Evolutionary conservation across 495 filamentous ascomycete species (phyloP).

Genomic region (Apiosordaria backusii): DNA sequence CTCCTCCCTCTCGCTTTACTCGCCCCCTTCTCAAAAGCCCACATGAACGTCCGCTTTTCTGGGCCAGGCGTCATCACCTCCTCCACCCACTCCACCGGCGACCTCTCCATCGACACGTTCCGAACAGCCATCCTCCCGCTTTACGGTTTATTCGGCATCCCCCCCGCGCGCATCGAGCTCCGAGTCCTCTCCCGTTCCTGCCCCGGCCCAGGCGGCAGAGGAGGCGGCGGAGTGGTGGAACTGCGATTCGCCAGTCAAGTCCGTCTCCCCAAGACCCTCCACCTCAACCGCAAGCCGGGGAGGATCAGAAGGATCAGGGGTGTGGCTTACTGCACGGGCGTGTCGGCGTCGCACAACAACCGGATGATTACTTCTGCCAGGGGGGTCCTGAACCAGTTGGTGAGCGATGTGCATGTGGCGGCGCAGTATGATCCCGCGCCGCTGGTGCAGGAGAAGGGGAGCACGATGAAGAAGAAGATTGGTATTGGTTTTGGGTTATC

Average conservation of each 20-base stretch:
- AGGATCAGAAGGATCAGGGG: conserved; percentile 85
- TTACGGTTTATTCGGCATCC: conserved; percentile 84
- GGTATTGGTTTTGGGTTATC: conserved; percentile 85
- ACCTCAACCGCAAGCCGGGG: conserved; percentile 75
- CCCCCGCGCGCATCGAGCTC: conserved; percentile 76
- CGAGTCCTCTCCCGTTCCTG: conserved; percentile 77
- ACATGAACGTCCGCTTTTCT: conserved; percentile 81
- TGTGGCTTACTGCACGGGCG: conserved; percentile 87
- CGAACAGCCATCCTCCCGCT: conserved; percentile 89
- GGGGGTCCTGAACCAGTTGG: conserved; percentile 80
- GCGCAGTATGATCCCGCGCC: conserved; percentile 69
- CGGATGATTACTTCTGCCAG: conserved; percentile 90
- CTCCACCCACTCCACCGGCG: conserved; percentile 65
- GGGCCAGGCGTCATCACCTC: conserved; percentile 93
- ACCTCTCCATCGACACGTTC: conserved; percentile 87
- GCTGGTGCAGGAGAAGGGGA: conserved; percentile 59
- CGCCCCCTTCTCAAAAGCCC: conserved; percentile 86
- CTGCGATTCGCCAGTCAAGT: conserved; percentile 88
- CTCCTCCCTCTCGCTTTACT: conserved; percentile 83
- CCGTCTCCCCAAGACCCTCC: conserved; percentile 87
- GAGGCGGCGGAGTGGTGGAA: conserved; percentile 89
- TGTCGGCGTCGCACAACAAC: conserved; percentile 86
- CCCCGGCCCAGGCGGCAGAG: conserved; percentile 63
- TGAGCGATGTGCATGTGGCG: conserved; percentile 78
- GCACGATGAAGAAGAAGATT: conserved; percentile 47